Percentiles rank a stretch among this genome's conserved stretches.
These are phyloP conservation scores for Talaromyces borbonicus DNA, from an alignment of 495 filamentous ascomycete genomes.

Conservation along the genomic window DNA sequence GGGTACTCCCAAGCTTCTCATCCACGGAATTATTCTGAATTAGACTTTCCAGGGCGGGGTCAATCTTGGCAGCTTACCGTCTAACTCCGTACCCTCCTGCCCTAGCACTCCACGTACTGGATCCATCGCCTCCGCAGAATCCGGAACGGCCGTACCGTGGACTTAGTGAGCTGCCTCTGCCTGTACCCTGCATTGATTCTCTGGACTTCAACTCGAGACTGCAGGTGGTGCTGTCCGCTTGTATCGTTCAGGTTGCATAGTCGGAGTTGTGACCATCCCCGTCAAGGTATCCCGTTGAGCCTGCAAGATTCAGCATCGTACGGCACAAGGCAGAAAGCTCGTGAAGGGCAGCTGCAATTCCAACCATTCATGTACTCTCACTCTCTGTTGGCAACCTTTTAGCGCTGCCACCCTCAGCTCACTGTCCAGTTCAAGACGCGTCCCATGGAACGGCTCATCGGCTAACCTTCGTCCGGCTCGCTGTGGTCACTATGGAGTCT, in stretches of 20 bases:
- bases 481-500: background rate
- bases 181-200: background rate
- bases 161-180: background rate
- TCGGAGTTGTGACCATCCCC: no score
- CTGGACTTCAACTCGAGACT: background rate
- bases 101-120: no score
- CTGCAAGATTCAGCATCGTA: no score
- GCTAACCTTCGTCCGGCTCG: background rate
- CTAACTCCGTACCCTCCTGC: background rate
- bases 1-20: no score
- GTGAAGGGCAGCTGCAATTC: no score
- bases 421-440: background rate
- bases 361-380: no score
- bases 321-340: no score
- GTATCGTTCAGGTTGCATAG: no score
- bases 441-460: background rate
- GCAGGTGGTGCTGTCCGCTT: no score
- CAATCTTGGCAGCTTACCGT: background rate
- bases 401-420: background rate
- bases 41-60: no score
- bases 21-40: no score
- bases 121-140: constrained; percentile 1
- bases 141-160: background rate
- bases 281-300: no score
- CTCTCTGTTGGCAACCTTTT: background rate